Base-by-base conservation (phyloP, 2,329 filamentous ascomycete species). In the Colletotrichum brevisporum region DNA sequence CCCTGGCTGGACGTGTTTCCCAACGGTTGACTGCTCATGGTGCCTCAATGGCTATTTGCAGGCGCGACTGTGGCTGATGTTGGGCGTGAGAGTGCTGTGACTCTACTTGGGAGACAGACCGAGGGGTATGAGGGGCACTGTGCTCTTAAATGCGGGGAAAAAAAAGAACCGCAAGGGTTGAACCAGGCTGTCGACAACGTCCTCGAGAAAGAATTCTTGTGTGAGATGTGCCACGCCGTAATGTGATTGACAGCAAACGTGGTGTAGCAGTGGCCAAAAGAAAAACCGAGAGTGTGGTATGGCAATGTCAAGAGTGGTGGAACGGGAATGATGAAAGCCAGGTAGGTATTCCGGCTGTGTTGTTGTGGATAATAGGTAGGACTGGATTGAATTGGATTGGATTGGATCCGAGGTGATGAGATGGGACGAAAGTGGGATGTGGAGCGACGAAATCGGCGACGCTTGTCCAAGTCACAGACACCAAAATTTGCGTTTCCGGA, bases 1-100 rank as follows among this genome's bases (percentile, higher is more conserved):
- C 86, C 85, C 72, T 84, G 83, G 54, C 75, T 74, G 63, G 78
- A 75, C 56, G 77, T 74, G 73, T 83, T 83, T 72, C 70, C 70
- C 52, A 71, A 27, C 53, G 59, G 43, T 62, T 67, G 70, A 45
- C 43, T 59, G 48, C 63, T 63, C 71, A 72, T 72, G 53, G 55
- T 52, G 48, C 39, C 41, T 55, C 45, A 61, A 56, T 69, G 51
- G 51, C 36, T 51, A 39, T 60, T 36, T 48, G 26, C 45, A 50
- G 41, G 26, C n/a, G 45, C 48, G 24, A 55, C 39, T 43, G 41
- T 50, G 54, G 50, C 36, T 66, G 24, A 18, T 39, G 27, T 61
- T 12, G 47, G 56, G 15, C 5, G 12, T 60, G 24, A 47, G 56
- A 51, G 48, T 45, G 60, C 36, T 64, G 26, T 67, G 66, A 65